These are phyloP conservation scores for Cutaneotrichosporon cutaneum DNA, from an alignment of 1,284 basidiomycete genomes.

Conservation along the genomic window DNA sequence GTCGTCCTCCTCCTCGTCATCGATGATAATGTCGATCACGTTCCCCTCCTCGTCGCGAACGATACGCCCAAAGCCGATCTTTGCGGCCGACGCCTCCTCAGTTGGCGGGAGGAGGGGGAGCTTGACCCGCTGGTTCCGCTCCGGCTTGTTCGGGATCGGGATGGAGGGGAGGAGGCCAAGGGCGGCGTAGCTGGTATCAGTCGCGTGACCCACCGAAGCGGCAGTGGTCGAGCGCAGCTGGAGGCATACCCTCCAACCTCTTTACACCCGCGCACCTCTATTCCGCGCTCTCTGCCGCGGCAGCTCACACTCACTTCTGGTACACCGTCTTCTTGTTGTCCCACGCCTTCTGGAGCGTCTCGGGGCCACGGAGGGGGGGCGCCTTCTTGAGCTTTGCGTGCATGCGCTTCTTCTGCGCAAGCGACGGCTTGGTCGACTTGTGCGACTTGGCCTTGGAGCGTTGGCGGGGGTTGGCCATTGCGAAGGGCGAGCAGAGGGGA, in stretches of 20 bases:
- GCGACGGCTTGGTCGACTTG: slow-evolving; percentile 39
- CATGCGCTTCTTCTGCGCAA: slow-evolving; percentile 38
- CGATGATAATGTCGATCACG: slow-evolving; percentile 71
- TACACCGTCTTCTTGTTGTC: slow-evolving; percentile 82
- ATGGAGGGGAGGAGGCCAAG: slow-evolving; percentile 50
- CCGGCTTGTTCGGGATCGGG: slow-evolving; percentile 36
- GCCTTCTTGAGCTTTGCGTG: slow-evolving; percentile 59
- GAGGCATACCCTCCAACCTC: too few species aligned
- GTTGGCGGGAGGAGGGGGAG: slow-evolving; percentile 59
- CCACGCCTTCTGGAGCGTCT: slow-evolving; percentile 80
- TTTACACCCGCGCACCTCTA: too few species aligned
- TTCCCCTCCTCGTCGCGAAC: slow-evolving; percentile 79
- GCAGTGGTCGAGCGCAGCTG: too few species aligned
- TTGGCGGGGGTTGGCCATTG: slow-evolving; percentile 91
- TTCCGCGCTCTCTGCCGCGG: neutral
- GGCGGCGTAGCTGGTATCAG: slow-evolving; percentile 47
- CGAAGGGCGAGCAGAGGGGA: slow-evolving; percentile 8
- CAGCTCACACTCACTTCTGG: slow-evolving; percentile 72
- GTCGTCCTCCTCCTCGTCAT: slow-evolving; percentile 56
- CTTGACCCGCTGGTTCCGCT: slow-evolving; percentile 32
- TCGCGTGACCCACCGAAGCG: too few species aligned
- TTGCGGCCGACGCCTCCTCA: slow-evolving; percentile 47
- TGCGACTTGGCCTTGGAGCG: slow-evolving; percentile 50
- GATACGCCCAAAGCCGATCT: slow-evolving; percentile 79
- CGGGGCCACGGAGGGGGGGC: slow-evolving; percentile 79